Percentiles rank a stretch among this genome's conserved stretches.
These are phyloP conservation scores for Lasiodiplodia sp. DNA, from an alignment of 2,329 filamentous ascomycete species.

Conservation along the genomic window DNA sequence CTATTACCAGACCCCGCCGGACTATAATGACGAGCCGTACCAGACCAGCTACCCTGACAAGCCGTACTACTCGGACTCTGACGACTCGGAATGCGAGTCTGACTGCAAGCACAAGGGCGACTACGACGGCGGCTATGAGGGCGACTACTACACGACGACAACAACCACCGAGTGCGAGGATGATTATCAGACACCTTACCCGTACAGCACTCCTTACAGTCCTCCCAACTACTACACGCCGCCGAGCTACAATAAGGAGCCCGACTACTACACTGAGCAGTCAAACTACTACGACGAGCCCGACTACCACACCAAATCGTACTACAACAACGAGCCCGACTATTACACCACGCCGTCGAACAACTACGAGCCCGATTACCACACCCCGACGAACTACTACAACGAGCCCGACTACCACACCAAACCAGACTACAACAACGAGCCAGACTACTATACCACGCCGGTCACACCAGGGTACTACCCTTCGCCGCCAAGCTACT, in stretches of 20 bases:
- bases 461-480: not conserved
- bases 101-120: not conserved
- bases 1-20: not conserved
- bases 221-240: not conserved
- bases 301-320: not conserved
- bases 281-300: not conserved
- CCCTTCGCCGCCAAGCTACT: not conserved
- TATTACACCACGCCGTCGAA: not conserved
- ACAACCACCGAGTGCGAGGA: not conserved
- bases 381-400: not conserved
- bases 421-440: not conserved
- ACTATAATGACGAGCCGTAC: not conserved
- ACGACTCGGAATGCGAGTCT: not conserved
- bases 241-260: not conserved
- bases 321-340: not conserved
- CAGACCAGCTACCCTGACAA: not conserved
- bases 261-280: not conserved
- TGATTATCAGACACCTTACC: not conserved
- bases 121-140: not conserved
- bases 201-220: not conserved
- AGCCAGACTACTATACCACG: not conserved
- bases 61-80: not conserved
- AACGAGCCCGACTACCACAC: not conserved
- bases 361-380: not conserved
- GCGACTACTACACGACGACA: not conserved